Evolutionary conservation across 306 rosid genomes (phyloP), one percentile per base, ranked within the genome.

Genomic region (Bauhinia variegata): DNA sequence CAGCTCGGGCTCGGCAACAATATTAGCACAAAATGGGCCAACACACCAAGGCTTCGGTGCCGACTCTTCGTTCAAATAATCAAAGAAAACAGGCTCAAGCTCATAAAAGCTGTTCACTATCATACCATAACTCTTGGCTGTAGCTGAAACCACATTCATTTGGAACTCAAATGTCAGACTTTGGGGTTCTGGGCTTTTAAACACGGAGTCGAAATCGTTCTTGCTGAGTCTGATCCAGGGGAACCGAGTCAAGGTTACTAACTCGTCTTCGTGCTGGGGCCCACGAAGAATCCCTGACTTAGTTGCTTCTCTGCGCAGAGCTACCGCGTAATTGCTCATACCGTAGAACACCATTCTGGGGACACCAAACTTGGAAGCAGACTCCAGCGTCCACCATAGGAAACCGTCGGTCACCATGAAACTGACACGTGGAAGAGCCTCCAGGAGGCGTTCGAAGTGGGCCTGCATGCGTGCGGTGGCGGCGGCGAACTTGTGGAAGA

Each of bases 321-420:
- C 49, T 1, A 0, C 0, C 50, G 60, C 8, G 57, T 76, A 79
- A 59, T 4, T 32, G 28, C 68, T 11, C 75, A 59, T 73, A 10
- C 87, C 89, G 49, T 11, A 47, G 39, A 47, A 85, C 1, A 44
- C 63, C 12, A 73, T 43, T 7, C 85, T 17, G 0, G 81, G 85
- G 50, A 82, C 50, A 4, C 41, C 16, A 4, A 85, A 60, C 39
- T 79, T 76, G 51, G 60, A 17, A 15, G 89, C 83, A 0, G 83
- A 79, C 15, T 82, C 79, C 2, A 47, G 53, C 1, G 89, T 82
- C 89, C 87, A 82, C 87, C 85, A 82, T 14, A 85, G 76, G 56
- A 82, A 85, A 13, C 62, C 67, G 42, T 85, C 89, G 28, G 89
- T 73, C 63, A 85, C 61, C 12, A 85, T 8, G 79, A 82, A 79